These are phyloP conservation scores for Strigomonas oncopelti DNA, from an alignment of 208 protist species.

Conservation along the genomic window DNA sequence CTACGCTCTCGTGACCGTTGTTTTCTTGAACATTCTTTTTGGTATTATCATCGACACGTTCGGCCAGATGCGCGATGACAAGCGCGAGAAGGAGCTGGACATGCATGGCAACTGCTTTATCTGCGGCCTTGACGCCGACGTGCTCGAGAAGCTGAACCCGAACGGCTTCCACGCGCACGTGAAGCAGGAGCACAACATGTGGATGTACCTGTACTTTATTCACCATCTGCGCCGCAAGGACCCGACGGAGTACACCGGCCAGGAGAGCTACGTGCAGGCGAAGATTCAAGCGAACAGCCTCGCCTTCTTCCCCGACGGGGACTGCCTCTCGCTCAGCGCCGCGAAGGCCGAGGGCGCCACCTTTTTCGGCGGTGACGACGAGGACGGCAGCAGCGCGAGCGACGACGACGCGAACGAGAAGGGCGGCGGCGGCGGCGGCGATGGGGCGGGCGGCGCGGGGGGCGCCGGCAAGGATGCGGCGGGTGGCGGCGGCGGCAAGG, in stretches of 20 bases:
- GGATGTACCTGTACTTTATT: slow-evolving; percentile 94
- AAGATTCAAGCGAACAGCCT: slow-evolving; percentile 53
- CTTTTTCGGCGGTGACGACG: slow-evolving; percentile 5
- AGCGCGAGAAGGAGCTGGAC: slow-evolving; percentile 67
- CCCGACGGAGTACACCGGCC: slow-evolving; percentile 71
- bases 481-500: not conserved
- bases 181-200: slow-evolving; percentile 92
- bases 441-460: not conserved
- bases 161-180: slow-evolving; percentile 87
- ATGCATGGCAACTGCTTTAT: slow-evolving; percentile 91
- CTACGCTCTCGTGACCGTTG: slow-evolving; percentile 90
- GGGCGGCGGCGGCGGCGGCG: not conserved
- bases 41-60: slow-evolving; percentile 95
- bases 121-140: slow-evolving; percentile 81
- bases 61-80: slow-evolving; percentile 85
- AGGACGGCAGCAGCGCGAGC: slow-evolving; percentile 12
- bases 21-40: slow-evolving; percentile 94
- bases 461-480: no score
- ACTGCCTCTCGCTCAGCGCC: slow-evolving; percentile 45
- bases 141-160: slow-evolving; percentile 65
- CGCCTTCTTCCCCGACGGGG: slow-evolving; percentile 74
- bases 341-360: not conserved
- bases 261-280: slow-evolving; percentile 76
- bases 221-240: slow-evolving; percentile 82
- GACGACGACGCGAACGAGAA: slow-evolving; percentile 11